Percentiles rank a stretch among this genome's conserved stretches.
phyloP scores from a whole-genome alignment of 108 stramenopile species.

The Stephanodiscus triporus region DNA sequence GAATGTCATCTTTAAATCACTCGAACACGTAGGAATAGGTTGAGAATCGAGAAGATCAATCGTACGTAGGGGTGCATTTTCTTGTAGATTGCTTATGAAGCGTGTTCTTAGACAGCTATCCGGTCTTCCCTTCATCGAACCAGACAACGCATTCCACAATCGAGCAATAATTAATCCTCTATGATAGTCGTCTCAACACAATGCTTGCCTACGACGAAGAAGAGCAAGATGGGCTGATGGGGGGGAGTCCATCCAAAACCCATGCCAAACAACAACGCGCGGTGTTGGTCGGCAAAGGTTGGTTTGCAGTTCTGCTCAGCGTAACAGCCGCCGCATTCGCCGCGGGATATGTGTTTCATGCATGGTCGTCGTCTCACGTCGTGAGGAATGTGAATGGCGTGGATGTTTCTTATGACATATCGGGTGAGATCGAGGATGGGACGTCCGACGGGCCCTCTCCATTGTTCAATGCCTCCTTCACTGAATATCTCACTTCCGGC shows the following conservation, averaged over 20 bases:
- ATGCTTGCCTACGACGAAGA: neutral
- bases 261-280: neutral
- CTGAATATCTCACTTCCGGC: conserved; percentile 12
- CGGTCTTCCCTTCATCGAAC: no score
- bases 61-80: no score
- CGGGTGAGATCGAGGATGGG: neutral
- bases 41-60: no score
- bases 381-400: neutral
- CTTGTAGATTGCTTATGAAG: no score
- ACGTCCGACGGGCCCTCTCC: neutral
- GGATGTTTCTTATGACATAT: neutral
- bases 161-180: no score
- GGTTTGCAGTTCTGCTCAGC: neutral
- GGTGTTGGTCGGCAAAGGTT: neutral
- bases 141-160: no score
- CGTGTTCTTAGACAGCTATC: no score
- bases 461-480: conserved; percentile 21
- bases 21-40: no score
- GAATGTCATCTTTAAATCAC: no score
- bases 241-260: neutral
- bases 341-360: neutral
- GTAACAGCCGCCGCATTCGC: conserved; percentile 1
- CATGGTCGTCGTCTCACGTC: neutral
- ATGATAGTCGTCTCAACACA: neutral
- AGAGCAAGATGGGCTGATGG: neutral